Percentiles rank a stretch among this genome's conserved stretches.
Evolutionary conservation across 257 asterid genomes (phyloP).

Genomic region (Plantago major): DNA sequence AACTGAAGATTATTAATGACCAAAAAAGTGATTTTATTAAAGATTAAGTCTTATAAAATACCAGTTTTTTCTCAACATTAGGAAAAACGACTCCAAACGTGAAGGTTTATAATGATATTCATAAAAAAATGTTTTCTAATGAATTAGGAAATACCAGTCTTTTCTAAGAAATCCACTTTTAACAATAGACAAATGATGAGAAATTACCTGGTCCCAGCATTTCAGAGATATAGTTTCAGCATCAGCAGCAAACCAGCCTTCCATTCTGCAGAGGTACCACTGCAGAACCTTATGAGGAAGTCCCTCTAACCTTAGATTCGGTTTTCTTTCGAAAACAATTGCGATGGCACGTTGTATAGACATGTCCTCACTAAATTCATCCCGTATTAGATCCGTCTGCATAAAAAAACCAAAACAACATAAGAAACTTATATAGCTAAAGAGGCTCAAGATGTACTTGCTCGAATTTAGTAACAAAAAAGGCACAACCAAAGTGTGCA

Average conservation of each 20-base stretch:
- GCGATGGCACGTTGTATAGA: constrained; percentile 80
- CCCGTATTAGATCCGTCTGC: constrained; percentile 73
- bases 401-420: constrained; percentile 12
- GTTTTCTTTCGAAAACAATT: constrained; percentile 72
- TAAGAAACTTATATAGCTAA: constrained; percentile 4
- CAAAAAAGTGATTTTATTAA: no score
- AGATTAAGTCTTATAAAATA: no score
- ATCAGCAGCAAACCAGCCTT: constrained; percentile 99
- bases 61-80: no score
- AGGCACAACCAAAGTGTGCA: not conserved
- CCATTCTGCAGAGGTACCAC: constrained; percentile 98
- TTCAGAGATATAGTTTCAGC: constrained; percentile 88
- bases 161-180: not conserved
- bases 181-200: not conserved
- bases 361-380: constrained; percentile 70
- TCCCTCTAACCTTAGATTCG: constrained; percentile 93
- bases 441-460: not conserved
- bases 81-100: no score
- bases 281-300: constrained; percentile 76
- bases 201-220: constrained; percentile 85
- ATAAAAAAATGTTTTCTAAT: no score
- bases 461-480: not conserved
- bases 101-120: no score
- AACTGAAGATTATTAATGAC: no score
- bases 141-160: no score